Conservation (phyloP, 2,329 filamentous ascomycete genomes). For the Orbilia brochopaga region DNA sequence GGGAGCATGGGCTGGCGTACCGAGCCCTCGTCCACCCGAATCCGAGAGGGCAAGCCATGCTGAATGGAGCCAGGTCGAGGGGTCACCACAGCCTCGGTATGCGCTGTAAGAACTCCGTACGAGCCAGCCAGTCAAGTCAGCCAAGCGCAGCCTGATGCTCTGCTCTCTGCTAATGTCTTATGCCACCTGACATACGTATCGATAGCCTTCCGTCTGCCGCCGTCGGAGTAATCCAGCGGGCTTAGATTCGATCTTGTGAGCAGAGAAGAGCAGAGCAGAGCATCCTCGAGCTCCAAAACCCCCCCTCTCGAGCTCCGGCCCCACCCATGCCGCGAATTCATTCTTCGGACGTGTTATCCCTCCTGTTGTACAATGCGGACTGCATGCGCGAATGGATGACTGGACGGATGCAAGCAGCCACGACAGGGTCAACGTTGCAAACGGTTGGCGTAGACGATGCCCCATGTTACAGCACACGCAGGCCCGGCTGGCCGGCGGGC, state of each 20-base stretch:
- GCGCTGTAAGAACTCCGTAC: neutral
- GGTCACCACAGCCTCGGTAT: slow-evolving; percentile 1
- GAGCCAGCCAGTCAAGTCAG: neutral
- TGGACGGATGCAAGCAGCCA: neutral
- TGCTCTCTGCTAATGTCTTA: too few relatives aligned
- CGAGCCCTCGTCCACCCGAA: neutral
- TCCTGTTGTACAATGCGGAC: neutral
- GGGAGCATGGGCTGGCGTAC: neutral
- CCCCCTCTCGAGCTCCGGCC: neutral
- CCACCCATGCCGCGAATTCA: neutral
- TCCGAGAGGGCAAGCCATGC: neutral
- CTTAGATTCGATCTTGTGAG: neutral
- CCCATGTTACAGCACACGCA: slow-evolving; percentile 50
- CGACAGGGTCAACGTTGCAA: neutral
- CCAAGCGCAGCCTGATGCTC: neutral
- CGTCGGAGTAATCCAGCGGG: neutral
- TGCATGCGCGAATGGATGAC: neutral
- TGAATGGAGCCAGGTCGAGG: neutral
- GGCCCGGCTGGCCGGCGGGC: neutral
- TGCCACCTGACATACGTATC: too few relatives aligned
- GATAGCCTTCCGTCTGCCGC: neutral
- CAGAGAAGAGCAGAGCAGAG: neutral
- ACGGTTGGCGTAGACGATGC: slow-evolving; percentile 32
- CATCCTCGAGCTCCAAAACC: neutral
- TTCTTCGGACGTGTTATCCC: neutral